Base-by-base conservation (phyloP, 192 early-diverging fungal genomes). In the Coemansia sp. region DNA sequence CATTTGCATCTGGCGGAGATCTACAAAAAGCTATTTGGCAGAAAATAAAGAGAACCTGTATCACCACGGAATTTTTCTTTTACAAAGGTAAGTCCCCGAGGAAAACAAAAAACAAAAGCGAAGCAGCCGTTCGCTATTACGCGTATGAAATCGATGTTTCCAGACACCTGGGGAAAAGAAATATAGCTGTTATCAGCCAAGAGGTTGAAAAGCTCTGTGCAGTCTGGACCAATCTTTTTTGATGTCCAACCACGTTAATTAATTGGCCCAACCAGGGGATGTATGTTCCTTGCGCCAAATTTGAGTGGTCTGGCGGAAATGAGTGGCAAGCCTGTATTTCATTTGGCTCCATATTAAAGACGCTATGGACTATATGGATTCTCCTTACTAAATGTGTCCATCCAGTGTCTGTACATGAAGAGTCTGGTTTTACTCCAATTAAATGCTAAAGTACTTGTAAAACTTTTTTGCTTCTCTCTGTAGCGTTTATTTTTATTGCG, bases 391-490 rank as follows among this genome's bases (percentile, higher is more conserved):
- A 51, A 51, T 34, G 26, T 30, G 48, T 53, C 49, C 28, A 29
- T 46, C 49, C 51, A 37, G 33, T 61, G 48, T 51, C 21, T 51
- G 48, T 51, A 26, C 48, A 13, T 10, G 13, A 51, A 16, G 25
- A 26, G 48, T 51, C 48, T 51, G 48, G 48, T 51, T 51, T 51
- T 51, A 51, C 48, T 51, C 48, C 48, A 51, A 51, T 51, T 51
- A 51, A 51, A 51, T 51, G 48, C 48, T 51, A 51, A 51, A 51
- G 26, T 26, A 51, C 48, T 25, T 51, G 40, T 16, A 51, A 26
- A 16, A 31, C 53, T 67, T 52, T 53, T 37, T 59, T 20, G 12
- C 59, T 58, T 40, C 39, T 65, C 34, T 65, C 29, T 65, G 29
- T 65, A 43, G 53, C 28, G 23, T 64, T 13, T 52, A 52, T 37